A percentile compares a stretch with the other conserved stretches of the same genome.
Conservation (phyloP, 495 filamentous ascomycete genomes). For the Aspergillus haitiensis region DNA sequence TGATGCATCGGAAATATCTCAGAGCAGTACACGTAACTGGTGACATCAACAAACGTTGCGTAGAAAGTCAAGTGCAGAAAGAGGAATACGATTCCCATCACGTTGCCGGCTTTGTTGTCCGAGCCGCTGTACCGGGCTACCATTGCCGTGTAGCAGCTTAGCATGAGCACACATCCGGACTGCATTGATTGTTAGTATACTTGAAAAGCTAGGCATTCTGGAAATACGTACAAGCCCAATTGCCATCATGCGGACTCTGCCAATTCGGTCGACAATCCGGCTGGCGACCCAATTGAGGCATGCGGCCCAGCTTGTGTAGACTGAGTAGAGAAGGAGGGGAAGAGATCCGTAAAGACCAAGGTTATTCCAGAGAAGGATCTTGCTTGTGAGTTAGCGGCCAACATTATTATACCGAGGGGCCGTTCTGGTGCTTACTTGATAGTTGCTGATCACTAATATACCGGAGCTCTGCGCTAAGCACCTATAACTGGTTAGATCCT, state of each 20-base stretch:
- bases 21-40: neutral
- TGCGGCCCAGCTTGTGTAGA: neutral
- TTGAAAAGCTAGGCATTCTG: neutral
- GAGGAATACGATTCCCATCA: neutral
- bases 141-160: neutral
- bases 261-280: neutral
- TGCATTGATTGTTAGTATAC: neutral
- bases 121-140: neutral
- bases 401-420: neutral
- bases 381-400: neutral
- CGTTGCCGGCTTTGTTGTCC: neutral
- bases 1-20: constrained; percentile 4
- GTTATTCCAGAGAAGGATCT: neutral
- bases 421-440: neutral
- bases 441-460: constrained; percentile 3
- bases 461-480: neutral
- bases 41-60: neutral
- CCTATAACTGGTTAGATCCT: neutral
- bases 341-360: neutral
- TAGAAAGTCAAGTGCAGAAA: neutral
- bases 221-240: neutral
- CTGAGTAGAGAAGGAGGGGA: neutral
- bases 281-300: neutral
- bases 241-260: neutral
- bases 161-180: neutral